Evolutionary conservation across 1,284 basidiomycete species (phyloP), one percentile per base, ranked within the genome.

Genomic region (Hymenochaete sp.): DNA sequence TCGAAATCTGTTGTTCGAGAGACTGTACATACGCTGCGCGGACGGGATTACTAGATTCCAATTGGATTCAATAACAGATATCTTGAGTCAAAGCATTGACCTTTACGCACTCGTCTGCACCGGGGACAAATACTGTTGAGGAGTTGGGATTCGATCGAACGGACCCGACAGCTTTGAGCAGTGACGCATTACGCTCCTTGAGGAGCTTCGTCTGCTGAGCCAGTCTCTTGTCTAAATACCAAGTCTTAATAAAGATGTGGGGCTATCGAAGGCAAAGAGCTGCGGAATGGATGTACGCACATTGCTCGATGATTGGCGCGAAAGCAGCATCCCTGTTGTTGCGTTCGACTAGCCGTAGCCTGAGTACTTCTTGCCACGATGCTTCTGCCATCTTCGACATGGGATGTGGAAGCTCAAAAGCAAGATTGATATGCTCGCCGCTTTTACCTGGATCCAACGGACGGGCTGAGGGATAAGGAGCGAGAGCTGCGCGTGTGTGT

Each of bases 1-100:
- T 79, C 2, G 89, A 87, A 60, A 98, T 88, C 61, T 98, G 93
- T 2, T 84, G 82, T 63, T 98, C 93, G 42, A 98, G 79, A 11
- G 93, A 95, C 1, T 82, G 69, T 56, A 93, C 82, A 61, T 96
- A 92, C 19, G 90, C 90, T 16, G 78, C 76, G 35, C 82, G 81
- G 21, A 95, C 82, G 16, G 91, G 82, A 59, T 90, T 90, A 53
- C 80, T 85, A 26, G 28, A 35, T 26, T 13, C 21, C 18, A 9
- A 3, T 9, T 11, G 16, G 11, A 13, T 9, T 27, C 16, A 44
- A 18, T 18, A 44, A 27, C 1, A 37, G 32, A 6, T 35, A 42
- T 39, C 50, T 52, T 35, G 38, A 45, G 47, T 58, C 53, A 33
- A 48, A 51, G 51, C 46, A n/a, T 54, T 10, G 49, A 38, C 50